Base-by-base conservation (phyloP, 257 asterid genomes). In the Rubia yunnanensis region DNA sequence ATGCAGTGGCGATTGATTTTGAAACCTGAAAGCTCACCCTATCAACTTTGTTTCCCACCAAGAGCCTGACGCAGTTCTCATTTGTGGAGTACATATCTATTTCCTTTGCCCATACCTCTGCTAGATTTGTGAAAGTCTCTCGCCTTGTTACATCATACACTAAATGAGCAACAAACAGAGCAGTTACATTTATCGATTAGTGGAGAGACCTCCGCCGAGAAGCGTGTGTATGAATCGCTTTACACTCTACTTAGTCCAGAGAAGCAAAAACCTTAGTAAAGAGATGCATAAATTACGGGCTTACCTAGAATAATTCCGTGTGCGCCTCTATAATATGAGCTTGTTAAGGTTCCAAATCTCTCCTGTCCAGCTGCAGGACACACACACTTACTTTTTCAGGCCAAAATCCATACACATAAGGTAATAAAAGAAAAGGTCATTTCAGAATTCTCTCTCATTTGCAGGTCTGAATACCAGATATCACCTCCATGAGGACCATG, bases 1-100 rank as follows among this genome's bases (percentile, higher is more conserved):
- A 26, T n/a, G 65, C 18, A 34, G 18, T 1, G 6, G 31, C 41
- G 11, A 17, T 36, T 5, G 70, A 56, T n/a, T 52, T 10, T 46
- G n/a, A 67, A 72, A 10, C 46, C 46, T 14, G 70, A 7, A 81
- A 5, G 80, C 83, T 78, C 65, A 91, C 97, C 80, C 82, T 83
- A 69, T 91, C 97, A 31, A 91, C 91, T 86, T 91, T 91, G 84
- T 91, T 91, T 54, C 95, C 96, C 3, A 91, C 88, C 59, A 88
- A 79, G 75, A 91, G 82, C 82, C 77, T 82, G 84, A 91, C 73
- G 30, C 96, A 86, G 60, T 91, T 96, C 0, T 81, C 87, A 77
- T 88, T 80, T 0, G 95, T 81, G 74, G 91, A 86, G 85, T 86
- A 88, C 60, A 73, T 64, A 68, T 81, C 94, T 11, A 86, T 75